Conservation (phyloP, 345 rosid species). For the Carallia pectinifolia region DNA sequence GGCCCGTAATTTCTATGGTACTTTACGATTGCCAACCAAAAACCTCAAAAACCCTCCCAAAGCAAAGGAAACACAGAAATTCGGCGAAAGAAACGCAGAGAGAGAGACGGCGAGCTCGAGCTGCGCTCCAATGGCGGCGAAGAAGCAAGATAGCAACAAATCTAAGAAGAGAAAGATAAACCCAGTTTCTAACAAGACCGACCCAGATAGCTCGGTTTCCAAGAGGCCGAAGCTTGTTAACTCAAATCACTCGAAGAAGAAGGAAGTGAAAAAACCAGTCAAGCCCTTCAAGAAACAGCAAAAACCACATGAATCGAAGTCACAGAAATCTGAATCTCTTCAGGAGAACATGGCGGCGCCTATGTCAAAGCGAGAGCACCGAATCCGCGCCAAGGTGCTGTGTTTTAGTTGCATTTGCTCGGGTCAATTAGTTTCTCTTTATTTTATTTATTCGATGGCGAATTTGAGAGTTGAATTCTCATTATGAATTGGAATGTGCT, state of each 20-base stretch:
- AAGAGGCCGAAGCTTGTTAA: conserved; percentile 41
- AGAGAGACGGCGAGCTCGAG: neutral
- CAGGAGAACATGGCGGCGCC: conserved; percentile 19
- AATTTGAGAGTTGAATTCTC: neutral
- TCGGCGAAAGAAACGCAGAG: neutral
- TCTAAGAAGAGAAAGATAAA: conserved; percentile 42
- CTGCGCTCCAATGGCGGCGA: conserved; percentile 45
- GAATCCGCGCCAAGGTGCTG: conserved; percentile 51
- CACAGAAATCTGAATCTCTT: conserved; percentile 15
- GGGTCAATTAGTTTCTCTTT: too few species aligned
- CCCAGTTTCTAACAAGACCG: conserved; percentile 18
- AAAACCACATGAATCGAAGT: neutral
- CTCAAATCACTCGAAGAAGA: conserved; percentile 24
- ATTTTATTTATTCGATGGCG: neutral
- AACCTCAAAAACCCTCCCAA: conserved; percentile 8
- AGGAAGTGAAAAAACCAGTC: conserved; percentile 24
- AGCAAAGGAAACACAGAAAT: neutral
- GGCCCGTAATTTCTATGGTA: neutral
- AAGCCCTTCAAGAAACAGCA: conserved; percentile 15
- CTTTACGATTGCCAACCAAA: neutral
- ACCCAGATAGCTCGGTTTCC: conserved; percentile 7
- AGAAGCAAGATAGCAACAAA: conserved; percentile 32
- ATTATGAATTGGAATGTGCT: neutral
- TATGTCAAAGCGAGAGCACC: conserved; percentile 42
- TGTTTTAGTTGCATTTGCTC: neutral